Percentiles rank a stretch among this genome's conserved stretches.
phyloP scores from a whole-genome alignment of 106 monocot genomes.

The Dioscorea dumetorum region DNA sequence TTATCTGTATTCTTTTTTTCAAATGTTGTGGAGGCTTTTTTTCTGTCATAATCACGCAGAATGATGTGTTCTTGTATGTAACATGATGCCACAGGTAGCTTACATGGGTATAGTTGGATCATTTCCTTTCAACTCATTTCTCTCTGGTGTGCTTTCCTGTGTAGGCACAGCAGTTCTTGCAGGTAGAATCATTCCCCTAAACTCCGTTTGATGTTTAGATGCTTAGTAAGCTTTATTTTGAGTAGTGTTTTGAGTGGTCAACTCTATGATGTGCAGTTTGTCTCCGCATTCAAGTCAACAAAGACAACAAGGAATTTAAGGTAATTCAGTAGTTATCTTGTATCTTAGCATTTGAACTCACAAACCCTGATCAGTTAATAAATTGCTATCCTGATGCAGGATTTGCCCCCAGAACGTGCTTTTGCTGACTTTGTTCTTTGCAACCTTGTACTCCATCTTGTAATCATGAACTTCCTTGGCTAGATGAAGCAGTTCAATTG shows the following conservation, averaged over 20 bases:
- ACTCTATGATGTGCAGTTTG: conserved; percentile 53
- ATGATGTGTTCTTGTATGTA: not conserved
- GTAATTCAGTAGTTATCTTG: conserved; percentile 14
- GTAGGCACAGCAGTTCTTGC: conserved; percentile 89
- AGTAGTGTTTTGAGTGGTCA: not conserved
- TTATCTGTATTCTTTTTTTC: not conserved
- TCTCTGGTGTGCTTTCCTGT: conserved; percentile 89
- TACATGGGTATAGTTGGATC: conserved; percentile 97
- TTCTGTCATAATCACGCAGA: too few relatives aligned
- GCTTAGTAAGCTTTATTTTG: not conserved
- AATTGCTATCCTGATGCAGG: conserved; percentile 31
- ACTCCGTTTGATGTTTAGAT: not conserved
- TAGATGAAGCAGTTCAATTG: not conserved
- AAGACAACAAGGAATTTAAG: conserved; percentile 99
- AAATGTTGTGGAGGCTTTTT: too few relatives aligned
- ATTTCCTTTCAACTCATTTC: conserved; percentile 98
- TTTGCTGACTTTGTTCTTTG: conserved; percentile 95
- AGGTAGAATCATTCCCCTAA: conserved; percentile 20
- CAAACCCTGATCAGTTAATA: too few relatives aligned
- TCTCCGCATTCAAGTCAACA: conserved; percentile 98
- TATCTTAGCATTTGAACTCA: too few relatives aligned
- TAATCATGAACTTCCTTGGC: conserved; percentile 99
- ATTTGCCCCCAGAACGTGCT: conserved; percentile 84
- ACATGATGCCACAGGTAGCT: conserved; percentile 41
- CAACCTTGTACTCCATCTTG: conserved; percentile 92